Base-by-base conservation (phyloP, 768 basidiomycete genomes). In the Lactarius hatsudake region DNA sequence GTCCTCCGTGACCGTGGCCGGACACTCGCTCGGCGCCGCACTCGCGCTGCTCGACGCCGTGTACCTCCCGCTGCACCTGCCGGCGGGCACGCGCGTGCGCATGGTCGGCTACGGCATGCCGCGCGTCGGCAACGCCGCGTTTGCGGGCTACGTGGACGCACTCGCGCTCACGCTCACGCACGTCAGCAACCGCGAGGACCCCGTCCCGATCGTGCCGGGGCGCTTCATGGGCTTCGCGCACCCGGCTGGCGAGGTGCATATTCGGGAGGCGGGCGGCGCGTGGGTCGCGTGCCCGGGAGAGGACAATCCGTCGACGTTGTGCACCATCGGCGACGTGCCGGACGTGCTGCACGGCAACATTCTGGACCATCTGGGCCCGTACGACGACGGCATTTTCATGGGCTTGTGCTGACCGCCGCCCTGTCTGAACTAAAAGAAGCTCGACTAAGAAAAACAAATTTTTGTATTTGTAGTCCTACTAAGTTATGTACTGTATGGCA, bases 71-170 rank as follows among this genome's bases (percentile, higher is more conserved):
- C 51, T 77, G 45, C 71, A 78, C 64, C 74, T 78, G 2, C 75
- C 76, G 0, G 71, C 72, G 12, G 68, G 56, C 64, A 74, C 70
- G 42, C 62, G 63, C 77, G 76, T 85, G 61, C 81, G 78, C 61
- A 76, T 78, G 3, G 75, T 83, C 54, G 83, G 83, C 0, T 85
- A 79, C 69, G 83, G 82, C 3, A 81, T 80, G 42, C 84, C 84
- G 9, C 80, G 84, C 42, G 83, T 86, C 23, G 84, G 84, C 7
- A 84, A 83, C 71, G 60, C 74, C 2, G 81, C 76, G n/a, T 86
- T 81, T 69, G 85, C 81, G n/a, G 48, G 66, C 42, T 71, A 71
- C 54, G 69, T 75, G 34, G 72, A 72, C 54, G 48, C 61, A 38
- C 51, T n/a, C 18, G 57, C 13, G 34, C 34, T 6, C 26, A 1